Evolutionary conservation across 352 stramenopile species (phyloP).

Genomic region (Phytopythium vexans): DNA sequence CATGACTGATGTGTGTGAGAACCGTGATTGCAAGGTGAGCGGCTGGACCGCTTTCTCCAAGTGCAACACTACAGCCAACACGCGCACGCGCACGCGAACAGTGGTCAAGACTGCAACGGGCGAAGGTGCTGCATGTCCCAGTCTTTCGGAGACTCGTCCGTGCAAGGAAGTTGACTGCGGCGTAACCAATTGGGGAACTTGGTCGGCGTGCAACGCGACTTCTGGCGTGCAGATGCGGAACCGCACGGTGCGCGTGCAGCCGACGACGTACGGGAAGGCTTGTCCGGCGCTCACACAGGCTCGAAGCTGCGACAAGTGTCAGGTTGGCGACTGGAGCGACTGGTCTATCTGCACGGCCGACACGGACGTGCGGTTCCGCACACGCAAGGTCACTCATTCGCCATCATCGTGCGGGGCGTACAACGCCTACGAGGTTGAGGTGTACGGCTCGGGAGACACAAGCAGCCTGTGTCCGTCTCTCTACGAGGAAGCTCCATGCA

Average conservation of each 20-base stretch:
- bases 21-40: conserved; percentile 47
- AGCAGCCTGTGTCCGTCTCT: conserved; percentile 29
- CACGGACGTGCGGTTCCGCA: conserved; percentile 34
- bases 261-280: conserved; percentile 26
- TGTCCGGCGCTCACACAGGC: conserved; percentile 44
- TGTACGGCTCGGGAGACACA: conserved; percentile 9
- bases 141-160: conserved; percentile 30
- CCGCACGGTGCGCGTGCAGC: conserved; percentile 33
- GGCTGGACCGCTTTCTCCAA: conserved; percentile 42
- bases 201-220: conserved; percentile 32
- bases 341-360: conserved; percentile 41
- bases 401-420: conserved; percentile 19
- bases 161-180: conserved; percentile 54
- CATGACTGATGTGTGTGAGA: conserved; percentile 25
- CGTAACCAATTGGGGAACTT: conserved; percentile 43
- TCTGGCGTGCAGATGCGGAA: conserved; percentile 31
- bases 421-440: conserved; percentile 12
- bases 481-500: conserved; percentile 35
- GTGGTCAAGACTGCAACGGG: conserved; percentile 20
- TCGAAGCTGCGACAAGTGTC: conserved; percentile 50
- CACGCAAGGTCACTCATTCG: conserved; percentile 34
- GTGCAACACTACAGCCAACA: conserved; percentile 30
- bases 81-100: conserved; percentile 36
- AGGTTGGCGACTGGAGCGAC: conserved; percentile 41
- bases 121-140: conserved; percentile 38